These are phyloP conservation scores for Colletotrichum gloeosporioides DNA, from an alignment of 2,329 filamentous ascomycete species.

Conservation along the genomic window DNA sequence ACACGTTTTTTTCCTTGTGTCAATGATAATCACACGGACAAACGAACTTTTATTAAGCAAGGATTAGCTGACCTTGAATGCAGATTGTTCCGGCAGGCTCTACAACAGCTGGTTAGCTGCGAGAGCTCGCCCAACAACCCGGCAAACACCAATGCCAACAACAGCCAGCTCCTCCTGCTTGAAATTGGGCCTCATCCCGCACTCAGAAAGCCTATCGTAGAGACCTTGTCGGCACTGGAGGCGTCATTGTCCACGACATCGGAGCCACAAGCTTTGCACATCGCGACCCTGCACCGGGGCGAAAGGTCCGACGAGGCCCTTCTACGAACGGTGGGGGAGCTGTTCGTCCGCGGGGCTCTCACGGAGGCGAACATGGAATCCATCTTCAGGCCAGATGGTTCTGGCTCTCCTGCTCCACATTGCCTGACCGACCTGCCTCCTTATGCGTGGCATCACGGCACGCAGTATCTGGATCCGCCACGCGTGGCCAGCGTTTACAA, in stretches of 20 bases:
- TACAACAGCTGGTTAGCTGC: neutral
- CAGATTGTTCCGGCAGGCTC: neutral
- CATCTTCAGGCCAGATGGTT: neutral
- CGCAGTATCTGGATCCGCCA: neutral
- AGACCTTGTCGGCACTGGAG: neutral
- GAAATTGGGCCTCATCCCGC: constrained; percentile 27
- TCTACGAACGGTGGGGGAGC: neutral
- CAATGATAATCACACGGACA: neutral
- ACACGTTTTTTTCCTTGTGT: neutral
- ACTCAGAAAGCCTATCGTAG: constrained; percentile 19
- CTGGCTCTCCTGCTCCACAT: neutral
- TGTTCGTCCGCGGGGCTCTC: neutral
- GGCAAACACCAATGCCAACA: neutral
- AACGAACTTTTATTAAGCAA: neutral
- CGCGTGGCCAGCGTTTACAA: neutral
- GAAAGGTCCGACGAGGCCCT: neutral
- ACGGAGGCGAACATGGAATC: neutral
- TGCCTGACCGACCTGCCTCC: neutral
- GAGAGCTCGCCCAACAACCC: neutral
- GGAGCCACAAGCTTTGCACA: neutral
- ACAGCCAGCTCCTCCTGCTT: constrained; percentile 1
- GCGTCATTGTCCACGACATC: neutral
- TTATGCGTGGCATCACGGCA: neutral
- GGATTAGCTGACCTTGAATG: neutral
- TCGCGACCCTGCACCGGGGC: neutral